Percentiles rank a stretch among this genome's conserved stretches.
Evolutionary conservation across 176 grass and related monocot genomes (phyloP).

Genomic region (Zizania latifolia): DNA sequence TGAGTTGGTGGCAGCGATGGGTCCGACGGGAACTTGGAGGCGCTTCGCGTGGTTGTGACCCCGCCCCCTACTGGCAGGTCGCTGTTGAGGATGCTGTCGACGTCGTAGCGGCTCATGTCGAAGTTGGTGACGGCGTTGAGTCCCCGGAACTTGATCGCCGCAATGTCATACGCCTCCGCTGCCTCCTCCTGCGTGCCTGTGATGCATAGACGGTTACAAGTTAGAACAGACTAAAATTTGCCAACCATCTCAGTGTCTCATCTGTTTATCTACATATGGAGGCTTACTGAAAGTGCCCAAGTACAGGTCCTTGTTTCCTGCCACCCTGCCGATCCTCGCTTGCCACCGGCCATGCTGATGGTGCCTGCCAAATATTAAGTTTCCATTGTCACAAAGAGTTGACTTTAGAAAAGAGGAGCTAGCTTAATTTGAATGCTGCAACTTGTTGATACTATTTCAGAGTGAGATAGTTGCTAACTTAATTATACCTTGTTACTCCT

Average conservation of each 20-base stretch:
- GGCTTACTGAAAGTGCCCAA: constrained; percentile 84
- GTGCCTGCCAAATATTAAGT: constrained; percentile 42
- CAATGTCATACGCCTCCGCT: constrained; percentile 87
- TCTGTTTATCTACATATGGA: background rate
- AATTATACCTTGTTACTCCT: constrained; percentile 72
- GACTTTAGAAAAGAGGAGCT: background rate
- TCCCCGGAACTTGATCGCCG: constrained; percentile 90
- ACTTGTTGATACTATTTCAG: background rate
- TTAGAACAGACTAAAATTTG: background rate
- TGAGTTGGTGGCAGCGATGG: background rate
- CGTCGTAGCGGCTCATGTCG: constrained; percentile 91
- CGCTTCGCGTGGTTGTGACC: background rate
- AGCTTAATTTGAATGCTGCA: background rate
- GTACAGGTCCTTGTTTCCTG: constrained; percentile 98
- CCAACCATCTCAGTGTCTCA: background rate
- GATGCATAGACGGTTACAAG: background rate
- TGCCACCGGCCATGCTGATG: constrained; percentile 96
- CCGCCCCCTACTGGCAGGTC: constrained; percentile 55
- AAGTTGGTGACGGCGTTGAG: constrained; percentile 92
- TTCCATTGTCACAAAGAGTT: background rate
- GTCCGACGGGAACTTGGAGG: constrained; percentile 29
- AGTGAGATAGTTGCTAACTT: background rate
- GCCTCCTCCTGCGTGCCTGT: constrained; percentile 88
- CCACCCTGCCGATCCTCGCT: constrained; percentile 89
- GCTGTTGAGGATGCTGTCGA: constrained; percentile 87